These are phyloP conservation scores for Aquilaria yunnanensis DNA, from an alignment of 345 rosid genomes.

Conservation along the genomic window DNA sequence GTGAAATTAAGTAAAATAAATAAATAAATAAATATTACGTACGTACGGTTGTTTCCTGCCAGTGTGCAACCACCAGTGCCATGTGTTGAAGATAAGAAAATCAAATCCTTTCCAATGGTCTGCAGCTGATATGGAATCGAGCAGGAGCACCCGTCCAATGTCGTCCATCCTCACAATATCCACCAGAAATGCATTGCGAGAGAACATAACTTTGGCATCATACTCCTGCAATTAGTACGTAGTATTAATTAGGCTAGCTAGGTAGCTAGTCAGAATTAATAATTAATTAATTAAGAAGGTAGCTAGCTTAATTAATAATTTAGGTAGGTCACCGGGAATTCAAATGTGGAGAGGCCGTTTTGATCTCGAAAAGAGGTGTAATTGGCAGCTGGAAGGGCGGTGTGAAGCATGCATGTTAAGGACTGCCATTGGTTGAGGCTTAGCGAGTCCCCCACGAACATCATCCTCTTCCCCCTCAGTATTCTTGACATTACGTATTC, in stretches of 20 bases:
- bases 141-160: slow-evolving; percentile 40
- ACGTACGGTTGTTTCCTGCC: slow-evolving; percentile 69
- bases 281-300: background rate
- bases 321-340: slow-evolving; percentile 33
- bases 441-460: slow-evolving; percentile 87
- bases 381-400: slow-evolving; percentile 30
- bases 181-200: slow-evolving; percentile 69
- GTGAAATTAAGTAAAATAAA: background rate
- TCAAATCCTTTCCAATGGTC: slow-evolving; percentile 48
- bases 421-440: slow-evolving; percentile 91
- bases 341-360: slow-evolving; percentile 52
- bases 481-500: slow-evolving; percentile 36
- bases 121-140: slow-evolving; percentile 47
- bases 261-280: background rate
- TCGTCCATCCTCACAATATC: slow-evolving; percentile 32
- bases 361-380: slow-evolving; percentile 20
- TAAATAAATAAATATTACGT: too few relatives aligned
- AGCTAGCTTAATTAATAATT: too few relatives aligned
- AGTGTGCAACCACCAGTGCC: slow-evolving; percentile 98
- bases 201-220: slow-evolving; percentile 39
- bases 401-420: slow-evolving; percentile 73
- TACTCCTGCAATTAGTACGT: slow-evolving; percentile 24
- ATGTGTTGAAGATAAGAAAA: slow-evolving; percentile 58
- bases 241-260: too few relatives aligned
- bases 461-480: slow-evolving; percentile 44